Evolutionary conservation across 176 grass and related monocot genomes (phyloP).

Genomic region (Musa schizocarpa): DNA sequence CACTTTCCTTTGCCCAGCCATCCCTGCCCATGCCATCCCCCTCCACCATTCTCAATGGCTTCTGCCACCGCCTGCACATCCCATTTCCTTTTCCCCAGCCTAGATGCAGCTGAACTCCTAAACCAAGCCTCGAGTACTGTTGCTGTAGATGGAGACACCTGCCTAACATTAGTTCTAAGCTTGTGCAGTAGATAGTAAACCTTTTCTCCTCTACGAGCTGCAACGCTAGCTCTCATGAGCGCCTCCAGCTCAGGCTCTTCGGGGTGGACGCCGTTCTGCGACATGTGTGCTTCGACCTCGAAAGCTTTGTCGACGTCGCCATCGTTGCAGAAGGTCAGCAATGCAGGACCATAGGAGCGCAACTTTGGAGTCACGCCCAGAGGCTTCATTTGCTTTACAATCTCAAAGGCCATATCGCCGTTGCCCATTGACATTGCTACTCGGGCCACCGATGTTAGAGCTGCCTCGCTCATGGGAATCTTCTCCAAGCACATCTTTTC

Average conservation of each 20-base stretch:
- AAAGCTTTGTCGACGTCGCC: conserved; percentile 53
- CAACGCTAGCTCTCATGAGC: conserved; percentile 48
- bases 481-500: conserved; percentile 38
- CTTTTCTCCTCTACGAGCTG: conserved; percentile 24
- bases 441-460: conserved; percentile 51
- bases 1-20: conserved; percentile 65
- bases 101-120: conserved; percentile 45
- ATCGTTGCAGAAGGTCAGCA: conserved; percentile 43
- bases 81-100: conserved; percentile 63
- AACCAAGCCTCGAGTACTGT: conserved; percentile 55
- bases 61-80: conserved; percentile 30
- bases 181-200: conserved; percentile 67
- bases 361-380: conserved; percentile 31
- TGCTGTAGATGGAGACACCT: conserved; percentile 34
- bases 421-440: conserved; percentile 43
- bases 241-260: conserved; percentile 47
- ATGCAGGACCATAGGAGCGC: conserved; percentile 51
- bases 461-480: conserved; percentile 46
- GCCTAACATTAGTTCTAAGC: conserved; percentile 52
- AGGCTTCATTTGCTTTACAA: conserved; percentile 50
- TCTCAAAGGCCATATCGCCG: conserved; percentile 50
- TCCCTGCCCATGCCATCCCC: conserved; percentile 61
- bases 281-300: conserved; percentile 56
- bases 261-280: conserved; percentile 36
- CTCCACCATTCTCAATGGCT: conserved; percentile 51